Evolutionary conservation across 768 basidiomycete species (phyloP).

Genomic region (Termitomyces bulborhizus): DNA sequence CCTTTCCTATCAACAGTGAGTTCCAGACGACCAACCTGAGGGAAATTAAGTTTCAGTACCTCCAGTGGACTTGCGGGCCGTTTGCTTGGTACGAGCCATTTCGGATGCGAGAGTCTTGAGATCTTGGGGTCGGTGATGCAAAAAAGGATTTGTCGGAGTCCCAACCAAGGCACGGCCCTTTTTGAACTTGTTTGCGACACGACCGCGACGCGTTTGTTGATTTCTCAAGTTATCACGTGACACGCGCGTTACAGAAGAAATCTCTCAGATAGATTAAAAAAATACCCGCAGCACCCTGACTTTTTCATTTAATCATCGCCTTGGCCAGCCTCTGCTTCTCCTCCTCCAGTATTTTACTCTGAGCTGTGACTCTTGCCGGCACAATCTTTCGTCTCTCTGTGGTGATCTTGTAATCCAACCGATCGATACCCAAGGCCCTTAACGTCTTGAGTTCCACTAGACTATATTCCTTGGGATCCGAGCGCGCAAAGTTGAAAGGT

Average conservation of each 20-base stretch:
- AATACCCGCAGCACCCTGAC: not conserved
- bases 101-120: constrained; percentile 7
- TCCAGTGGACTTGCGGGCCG: constrained; percentile 73
- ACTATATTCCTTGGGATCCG: constrained; percentile 40
- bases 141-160: constrained; percentile 16
- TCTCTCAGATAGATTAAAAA: no score
- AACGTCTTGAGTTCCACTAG: constrained; percentile 57
- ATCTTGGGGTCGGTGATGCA: constrained; percentile 7
- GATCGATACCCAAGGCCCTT: constrained; percentile 41
- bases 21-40: not conserved
- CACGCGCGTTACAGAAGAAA: not conserved
- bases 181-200: constrained; percentile 14
- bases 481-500: constrained; percentile 48
- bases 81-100: constrained; percentile 79
- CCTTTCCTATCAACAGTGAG: constrained; percentile 34
- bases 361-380: constrained; percentile 36
- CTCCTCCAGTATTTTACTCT: constrained; percentile 44
- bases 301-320: not conserved
- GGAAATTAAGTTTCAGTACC: constrained; percentile 27
- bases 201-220: constrained; percentile 13
- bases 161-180: constrained; percentile 18
- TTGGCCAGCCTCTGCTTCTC: constrained; percentile 34
- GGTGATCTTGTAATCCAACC: constrained; percentile 38
- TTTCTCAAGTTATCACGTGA: constrained; percentile 6
- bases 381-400: constrained; percentile 42